Percentiles rank a stretch among this genome's conserved stretches.
Conservation (phyloP, 257 asterid species). For the Plectranthus barbatus region DNA sequence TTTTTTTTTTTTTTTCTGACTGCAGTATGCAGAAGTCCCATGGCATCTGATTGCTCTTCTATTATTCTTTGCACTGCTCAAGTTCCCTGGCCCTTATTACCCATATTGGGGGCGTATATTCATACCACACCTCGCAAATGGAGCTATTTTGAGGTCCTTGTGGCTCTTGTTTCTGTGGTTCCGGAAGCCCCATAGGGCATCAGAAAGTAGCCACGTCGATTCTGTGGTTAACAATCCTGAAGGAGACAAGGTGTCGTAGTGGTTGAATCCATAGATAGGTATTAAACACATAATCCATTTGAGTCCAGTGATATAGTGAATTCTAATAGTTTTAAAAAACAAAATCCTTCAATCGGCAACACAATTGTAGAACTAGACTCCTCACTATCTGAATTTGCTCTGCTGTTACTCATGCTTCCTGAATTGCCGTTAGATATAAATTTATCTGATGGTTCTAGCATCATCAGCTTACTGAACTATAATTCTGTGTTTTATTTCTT, state of each 20-base stretch:
- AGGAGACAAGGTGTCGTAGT: conserved; percentile 12
- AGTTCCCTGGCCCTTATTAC: conserved; percentile 86
- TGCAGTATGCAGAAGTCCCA: conserved; percentile 72
- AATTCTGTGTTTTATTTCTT: too few relatives aligned
- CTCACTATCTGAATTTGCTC: too few relatives aligned
- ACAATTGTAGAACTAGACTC: too few relatives aligned
- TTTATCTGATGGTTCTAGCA: too few relatives aligned
- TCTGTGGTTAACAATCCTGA: conserved; percentile 19
- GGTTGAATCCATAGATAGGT: conserved; percentile 25
- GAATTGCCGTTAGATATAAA: too few relatives aligned
- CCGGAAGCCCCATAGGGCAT: conserved; percentile 33
- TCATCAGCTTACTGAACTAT: too few relatives aligned
- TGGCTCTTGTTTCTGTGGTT: conserved; percentile 77
- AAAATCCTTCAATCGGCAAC: background rate
- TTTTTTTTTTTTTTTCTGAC: background rate
- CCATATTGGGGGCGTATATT: conserved; percentile 91
- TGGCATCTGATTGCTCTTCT: conserved; percentile 71
- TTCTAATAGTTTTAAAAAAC: background rate
- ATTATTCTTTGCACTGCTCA: conserved; percentile 55
- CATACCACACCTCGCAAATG: conserved; percentile 85
- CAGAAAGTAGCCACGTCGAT: conserved; percentile 19
- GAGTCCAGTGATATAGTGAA: background rate
- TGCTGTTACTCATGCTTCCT: too few relatives aligned
- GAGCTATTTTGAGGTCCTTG: conserved; percentile 63
- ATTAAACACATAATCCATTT: background rate